These are phyloP conservation scores for Pseudogymnoascus destructans DNA, from an alignment of 2,329 filamentous ascomycete genomes.

Conservation along the genomic window DNA sequence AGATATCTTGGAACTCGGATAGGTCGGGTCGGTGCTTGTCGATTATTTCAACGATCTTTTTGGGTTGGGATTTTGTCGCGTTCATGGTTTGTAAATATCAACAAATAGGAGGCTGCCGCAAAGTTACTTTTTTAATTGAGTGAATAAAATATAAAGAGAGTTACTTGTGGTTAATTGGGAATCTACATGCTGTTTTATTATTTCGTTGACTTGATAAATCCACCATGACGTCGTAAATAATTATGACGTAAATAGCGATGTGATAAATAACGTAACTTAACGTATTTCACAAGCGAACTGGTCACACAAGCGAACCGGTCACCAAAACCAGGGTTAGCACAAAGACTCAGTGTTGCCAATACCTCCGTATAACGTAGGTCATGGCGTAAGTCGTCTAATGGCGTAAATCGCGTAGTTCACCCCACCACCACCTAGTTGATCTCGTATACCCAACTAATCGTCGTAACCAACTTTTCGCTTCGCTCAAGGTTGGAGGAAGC, in stretches of 20 bases:
- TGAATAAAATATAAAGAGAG: background rate
- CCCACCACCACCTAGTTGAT: no score
- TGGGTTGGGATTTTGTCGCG: background rate
- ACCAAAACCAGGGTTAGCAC: no score
- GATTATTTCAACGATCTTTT: background rate
- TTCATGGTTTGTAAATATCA: background rate
- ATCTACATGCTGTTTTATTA: background rate
- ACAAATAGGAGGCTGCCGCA: background rate
- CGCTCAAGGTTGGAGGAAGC: no score
- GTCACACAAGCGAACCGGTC: no score
- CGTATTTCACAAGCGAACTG: no score
- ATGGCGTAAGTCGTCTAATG: no score
- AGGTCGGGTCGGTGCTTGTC: background rate
- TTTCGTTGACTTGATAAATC: background rate
- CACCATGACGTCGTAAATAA: background rate
- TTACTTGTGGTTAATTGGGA: background rate
- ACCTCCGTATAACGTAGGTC: no score
- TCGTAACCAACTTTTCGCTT: no score
- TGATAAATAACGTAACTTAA: no score
- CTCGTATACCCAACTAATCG: no score
- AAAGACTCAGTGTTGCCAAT: no score
- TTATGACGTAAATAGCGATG: constrained; percentile 5
- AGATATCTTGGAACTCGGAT: background rate
- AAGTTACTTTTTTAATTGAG: background rate
- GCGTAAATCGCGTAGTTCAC: no score